Evolutionary conservation across 2,329 filamentous ascomycete species (phyloP).

Genomic region (Didymella segeticola): DNA sequence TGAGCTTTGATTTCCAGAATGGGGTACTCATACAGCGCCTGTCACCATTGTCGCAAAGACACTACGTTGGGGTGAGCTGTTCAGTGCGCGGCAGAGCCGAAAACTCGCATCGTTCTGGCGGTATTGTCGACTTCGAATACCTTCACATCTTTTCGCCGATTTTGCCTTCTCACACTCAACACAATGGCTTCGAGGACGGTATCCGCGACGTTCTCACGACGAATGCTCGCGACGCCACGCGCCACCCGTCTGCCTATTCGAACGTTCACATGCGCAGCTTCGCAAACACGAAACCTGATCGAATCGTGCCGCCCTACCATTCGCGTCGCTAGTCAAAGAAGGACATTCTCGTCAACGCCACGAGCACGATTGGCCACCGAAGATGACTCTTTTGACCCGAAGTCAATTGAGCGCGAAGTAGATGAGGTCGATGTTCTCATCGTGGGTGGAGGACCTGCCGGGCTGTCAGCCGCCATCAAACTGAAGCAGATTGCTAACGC

Average conservation of each 20-base stretch:
- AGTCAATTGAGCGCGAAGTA: slow-evolving; percentile 78
- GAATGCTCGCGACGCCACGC: slow-evolving; percentile 32
- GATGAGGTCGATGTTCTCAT: slow-evolving; percentile 98
- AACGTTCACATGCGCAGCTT: slow-evolving; percentile 27
- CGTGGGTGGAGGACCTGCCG: slow-evolving; percentile 92
- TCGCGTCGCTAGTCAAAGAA: slow-evolving; percentile 48
- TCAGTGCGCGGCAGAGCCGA: slow-evolving; percentile 9
- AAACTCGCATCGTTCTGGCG: slow-evolving; percentile 1
- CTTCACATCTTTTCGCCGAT: slow-evolving; percentile 14
- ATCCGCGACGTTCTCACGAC: slow-evolving; percentile 36
- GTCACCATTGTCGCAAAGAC: slow-evolving; percentile 8
- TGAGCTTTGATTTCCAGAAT: slow-evolving; percentile 23
- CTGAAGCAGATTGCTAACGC: slow-evolving; percentile 95
- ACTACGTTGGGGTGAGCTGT: background rate
- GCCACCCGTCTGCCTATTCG: slow-evolving; percentile 26
- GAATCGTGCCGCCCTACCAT: slow-evolving; percentile 40
- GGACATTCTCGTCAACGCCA: slow-evolving; percentile 44
- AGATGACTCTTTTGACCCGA: slow-evolving; percentile 52
- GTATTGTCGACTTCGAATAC: slow-evolving; percentile 7
- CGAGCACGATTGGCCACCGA: slow-evolving; percentile 37
- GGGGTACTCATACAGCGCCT: slow-evolving; percentile 20
- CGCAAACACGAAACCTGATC: slow-evolving; percentile 22
- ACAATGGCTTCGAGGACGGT: slow-evolving; percentile 45
- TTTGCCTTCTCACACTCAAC: slow-evolving; percentile 12
- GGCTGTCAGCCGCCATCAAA: slow-evolving; percentile 89